phyloP scores from a whole-genome alignment of 805 yeast species.

The Starmerella floris region DNA sequence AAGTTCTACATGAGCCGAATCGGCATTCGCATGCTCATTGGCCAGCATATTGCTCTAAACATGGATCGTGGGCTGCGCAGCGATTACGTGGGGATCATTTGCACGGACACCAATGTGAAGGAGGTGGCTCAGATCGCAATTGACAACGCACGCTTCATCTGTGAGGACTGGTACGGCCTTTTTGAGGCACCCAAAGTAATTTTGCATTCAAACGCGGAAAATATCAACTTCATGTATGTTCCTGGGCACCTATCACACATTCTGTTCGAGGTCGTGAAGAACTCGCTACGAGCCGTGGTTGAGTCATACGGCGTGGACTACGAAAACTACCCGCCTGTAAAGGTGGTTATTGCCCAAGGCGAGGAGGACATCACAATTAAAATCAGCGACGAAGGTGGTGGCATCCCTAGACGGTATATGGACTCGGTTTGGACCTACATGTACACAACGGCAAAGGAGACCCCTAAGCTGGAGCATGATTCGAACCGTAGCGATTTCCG shows the following conservation, averaged over 20 bases:
- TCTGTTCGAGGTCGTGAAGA: slow-evolving; percentile 77
- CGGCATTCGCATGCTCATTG: slow-evolving; percentile 85
- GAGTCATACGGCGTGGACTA: slow-evolving; percentile 61
- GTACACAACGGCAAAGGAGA: slow-evolving; percentile 71
- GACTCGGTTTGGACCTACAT: slow-evolving; percentile 84
- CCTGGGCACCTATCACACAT: slow-evolving; percentile 88
- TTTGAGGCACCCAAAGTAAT: slow-evolving; percentile 77
- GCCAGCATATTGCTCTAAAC: slow-evolving; percentile 81
- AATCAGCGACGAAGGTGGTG: slow-evolving; percentile 89
- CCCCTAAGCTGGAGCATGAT: slow-evolving; percentile 52
- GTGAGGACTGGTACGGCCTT: slow-evolving; percentile 81
- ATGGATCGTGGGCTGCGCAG: slow-evolving; percentile 44
- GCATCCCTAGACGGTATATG: slow-evolving; percentile 70
- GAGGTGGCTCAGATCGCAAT: slow-evolving; percentile 80
- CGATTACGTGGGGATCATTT: slow-evolving; percentile 79
- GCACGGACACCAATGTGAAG: slow-evolving; percentile 68
- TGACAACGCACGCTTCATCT: slow-evolving; percentile 78
- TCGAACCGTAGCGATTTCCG: slow-evolving; percentile 48
- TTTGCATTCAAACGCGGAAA: slow-evolving; percentile 57
- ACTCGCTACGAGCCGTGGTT: slow-evolving; percentile 77
- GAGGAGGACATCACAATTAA: slow-evolving; percentile 82
- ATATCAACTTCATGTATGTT: slow-evolving; percentile 70
- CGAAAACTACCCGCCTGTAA: slow-evolving; percentile 66
- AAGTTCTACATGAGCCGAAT: slow-evolving; percentile 80
- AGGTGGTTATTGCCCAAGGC: slow-evolving; percentile 78